Evolutionary conservation across 176 grass and related monocot genomes (phyloP), one percentile per base, ranked within the genome.

Genomic region (Ensete glaucum): DNA sequence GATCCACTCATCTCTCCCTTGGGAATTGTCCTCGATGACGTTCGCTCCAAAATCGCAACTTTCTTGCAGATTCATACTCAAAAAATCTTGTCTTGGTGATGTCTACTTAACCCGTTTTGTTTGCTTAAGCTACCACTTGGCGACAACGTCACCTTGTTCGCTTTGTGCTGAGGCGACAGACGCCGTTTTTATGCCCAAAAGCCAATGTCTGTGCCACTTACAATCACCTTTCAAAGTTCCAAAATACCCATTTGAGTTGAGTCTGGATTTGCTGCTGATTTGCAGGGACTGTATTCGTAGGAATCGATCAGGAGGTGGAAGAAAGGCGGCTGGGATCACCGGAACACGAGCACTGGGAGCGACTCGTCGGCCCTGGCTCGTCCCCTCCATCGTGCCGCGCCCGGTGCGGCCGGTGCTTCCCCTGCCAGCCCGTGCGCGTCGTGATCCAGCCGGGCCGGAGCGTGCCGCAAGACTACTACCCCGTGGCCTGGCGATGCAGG

Each of bases 401-500:
- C 9, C 81, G 88, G 68, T 95, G 91, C 71, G 91, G 88, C 16
- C 83, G 76, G 69, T 96, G 91, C 85, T 0, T 54, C 65, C 92
- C 86, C 13, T 91, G 88, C 79, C 80, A 34, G 26, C 26, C 87
- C 9, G 83, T 89, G 27, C 87, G 81, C 51, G 92, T 92, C 56
- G 78, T 87, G 22, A 87, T 96, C 80, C 92, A 96, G 22, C 84
- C 89, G 0, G 87, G 84, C 16, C 25, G 75, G 8, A 70, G 64
- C 14, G 15, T 67, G 4, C 89, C 85, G 52, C 80, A 80, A 82
- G 92, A 96, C 80, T 96, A 96, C 89, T 92, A 96, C 82, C 92
- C 92, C 16, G 88, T 89, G 73, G 92, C 88, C 23, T 96, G 92
- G 92, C 82, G 92, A 54, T 96, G 89, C 80, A 81, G 89, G 83